Conservation (phyloP, 768 basidiomycete species). For the Sarcodon aspratus region DNA sequence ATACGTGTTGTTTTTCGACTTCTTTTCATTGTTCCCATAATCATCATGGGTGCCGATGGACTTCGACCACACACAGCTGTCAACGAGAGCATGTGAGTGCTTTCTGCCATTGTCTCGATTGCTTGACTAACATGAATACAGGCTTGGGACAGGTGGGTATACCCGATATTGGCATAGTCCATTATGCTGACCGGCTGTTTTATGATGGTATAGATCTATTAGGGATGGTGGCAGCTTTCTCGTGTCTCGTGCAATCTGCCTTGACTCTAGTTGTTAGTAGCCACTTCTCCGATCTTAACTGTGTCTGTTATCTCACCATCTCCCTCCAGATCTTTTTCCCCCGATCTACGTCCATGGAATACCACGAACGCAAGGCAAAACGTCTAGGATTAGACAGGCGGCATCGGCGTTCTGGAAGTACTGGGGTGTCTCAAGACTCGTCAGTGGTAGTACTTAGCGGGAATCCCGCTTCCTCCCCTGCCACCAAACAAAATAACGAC, state of each 20-base stretch:
- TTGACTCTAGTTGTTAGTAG: slow-evolving; percentile 57
- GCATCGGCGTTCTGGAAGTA: no score
- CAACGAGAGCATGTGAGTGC: slow-evolving; percentile 44
- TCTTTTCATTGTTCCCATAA: slow-evolving; percentile 52
- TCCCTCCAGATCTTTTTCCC: slow-evolving; percentile 71
- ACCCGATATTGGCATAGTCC: background rate
- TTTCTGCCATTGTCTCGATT: background rate
- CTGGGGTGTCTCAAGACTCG: no score
- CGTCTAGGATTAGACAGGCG: no score
- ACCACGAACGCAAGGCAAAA: slow-evolving; percentile 9
- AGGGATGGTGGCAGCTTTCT: slow-evolving; percentile 44
- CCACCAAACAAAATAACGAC: no score
- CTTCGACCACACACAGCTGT: slow-evolving; percentile 40
- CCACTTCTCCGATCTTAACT: slow-evolving; percentile 7
- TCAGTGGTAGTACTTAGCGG: no score
- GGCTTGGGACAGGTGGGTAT: slow-evolving; percentile 34
- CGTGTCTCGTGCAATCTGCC: slow-evolving; percentile 55
- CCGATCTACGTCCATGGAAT: slow-evolving; percentile 30
- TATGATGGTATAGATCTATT: slow-evolving; percentile 33
- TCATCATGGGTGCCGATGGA: slow-evolving; percentile 63
- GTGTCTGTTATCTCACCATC: background rate
- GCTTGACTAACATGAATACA: background rate
- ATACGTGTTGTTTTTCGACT: slow-evolving; percentile 68
- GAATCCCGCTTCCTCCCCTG: no score
- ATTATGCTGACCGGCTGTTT: background rate